Base-by-base conservation (phyloP, 768 basidiomycete genomes). In the Mycena crocata region DNA sequence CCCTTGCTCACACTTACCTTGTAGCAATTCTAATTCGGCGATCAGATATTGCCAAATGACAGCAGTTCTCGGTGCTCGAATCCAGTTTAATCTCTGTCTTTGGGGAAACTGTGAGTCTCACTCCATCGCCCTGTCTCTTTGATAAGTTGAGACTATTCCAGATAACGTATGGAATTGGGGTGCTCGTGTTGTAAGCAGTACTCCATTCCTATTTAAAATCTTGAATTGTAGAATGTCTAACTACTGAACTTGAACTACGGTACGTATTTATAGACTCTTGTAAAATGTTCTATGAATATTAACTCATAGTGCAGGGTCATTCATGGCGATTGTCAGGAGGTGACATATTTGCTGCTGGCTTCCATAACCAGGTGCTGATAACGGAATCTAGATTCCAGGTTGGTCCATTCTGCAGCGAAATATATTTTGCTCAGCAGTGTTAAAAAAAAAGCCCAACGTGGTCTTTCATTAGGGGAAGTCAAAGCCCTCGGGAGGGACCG, bases 111-210 rank as follows among this genome's bases (percentile, higher is more conserved):
- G 62, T 63, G 19, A 28, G 55, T 12, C n/a, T n/a, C 46, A 30
- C 15, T 23, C 6, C 35, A 31, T 31, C 28, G 9, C 2, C 26
- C 21, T 6, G 2, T 1, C 21, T 26, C 26, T 30, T 19, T 24
- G 5, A 44, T 2, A 50, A n/a, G 14, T 34, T 23, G 28, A 17
- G 32, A 7, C 24, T n/a, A 17, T 59, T 8, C 28, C 24, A 63
- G 84, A 83, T 3, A 75, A 87, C 58, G 86, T 87, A 14, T 88
- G 87, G 86, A 76, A 80, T 13, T 89, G 87, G 87, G 87, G 87
- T n/a, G 82, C 84, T 17, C 80, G 81, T 57, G 87, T 86, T 69
- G 84, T 85, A 72, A 34, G 76, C 75, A 60, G 14, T 6, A 13
- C 21, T 10, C n/a, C n/a, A n/a, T n/a, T n/a, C n/a, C n/a, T n/a